phyloP scores from a whole-genome alignment of 2,329 filamentous ascomycete species.

The Fusarium cicatricum region DNA sequence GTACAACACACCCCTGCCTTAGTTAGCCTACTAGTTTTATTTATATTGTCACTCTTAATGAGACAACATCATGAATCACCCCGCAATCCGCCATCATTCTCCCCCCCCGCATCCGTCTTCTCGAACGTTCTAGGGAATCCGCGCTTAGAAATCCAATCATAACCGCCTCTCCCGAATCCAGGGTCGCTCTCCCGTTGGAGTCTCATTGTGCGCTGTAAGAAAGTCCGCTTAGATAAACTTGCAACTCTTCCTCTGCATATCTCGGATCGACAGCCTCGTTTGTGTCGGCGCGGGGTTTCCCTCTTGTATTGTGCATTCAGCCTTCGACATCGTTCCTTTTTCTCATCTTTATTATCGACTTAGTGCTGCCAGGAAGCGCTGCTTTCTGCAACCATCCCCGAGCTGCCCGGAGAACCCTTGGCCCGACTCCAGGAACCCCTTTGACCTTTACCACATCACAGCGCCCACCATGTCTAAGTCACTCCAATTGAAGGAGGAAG shows the following conservation, averaged over 20 bases:
- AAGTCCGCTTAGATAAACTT: background rate
- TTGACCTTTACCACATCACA: too few species aligned
- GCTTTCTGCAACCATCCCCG: background rate
- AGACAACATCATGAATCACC: too few species aligned
- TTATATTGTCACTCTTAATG: too few species aligned
- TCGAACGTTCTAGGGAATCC: constrained; percentile 39
- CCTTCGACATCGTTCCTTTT: background rate
- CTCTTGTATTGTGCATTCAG: constrained; percentile 1
- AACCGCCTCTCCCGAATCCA: too few species aligned
- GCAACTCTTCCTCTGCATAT: background rate
- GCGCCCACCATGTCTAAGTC: constrained; percentile 49
- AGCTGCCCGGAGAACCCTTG: too few species aligned
- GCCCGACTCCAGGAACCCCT: too few species aligned
- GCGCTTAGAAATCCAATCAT: constrained; percentile 45
- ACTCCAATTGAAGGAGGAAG: constrained; percentile 61
- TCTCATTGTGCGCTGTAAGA: background rate
- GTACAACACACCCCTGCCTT: too few species aligned
- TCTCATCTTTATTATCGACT: background rate
- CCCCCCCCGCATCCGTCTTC: too few species aligned
- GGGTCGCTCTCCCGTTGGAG: constrained; percentile 3
- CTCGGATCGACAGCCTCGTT: background rate
- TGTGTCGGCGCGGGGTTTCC: background rate
- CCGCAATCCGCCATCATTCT: too few species aligned
- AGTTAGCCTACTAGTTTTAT: too few species aligned
- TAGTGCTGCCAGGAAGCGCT: too few species aligned